Conservation (phyloP, 139 green algal species). For the Closterium sp. region DNA sequence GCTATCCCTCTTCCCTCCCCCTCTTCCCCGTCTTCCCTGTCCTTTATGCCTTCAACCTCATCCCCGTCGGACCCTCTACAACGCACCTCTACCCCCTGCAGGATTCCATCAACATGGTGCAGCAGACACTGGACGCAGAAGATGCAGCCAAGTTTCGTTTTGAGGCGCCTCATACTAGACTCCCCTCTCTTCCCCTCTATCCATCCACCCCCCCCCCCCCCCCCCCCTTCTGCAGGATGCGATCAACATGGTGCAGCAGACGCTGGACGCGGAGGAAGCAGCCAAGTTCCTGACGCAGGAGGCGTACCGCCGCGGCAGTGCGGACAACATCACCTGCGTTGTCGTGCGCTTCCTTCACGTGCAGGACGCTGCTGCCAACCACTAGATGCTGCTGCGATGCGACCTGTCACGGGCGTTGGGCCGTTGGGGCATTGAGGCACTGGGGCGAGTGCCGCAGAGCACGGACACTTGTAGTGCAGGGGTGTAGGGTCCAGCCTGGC, state of each 20-base stretch:
- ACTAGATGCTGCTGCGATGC: conserved; percentile 3
- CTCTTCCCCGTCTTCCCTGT: too few relatives aligned
- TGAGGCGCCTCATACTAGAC: too few relatives aligned
- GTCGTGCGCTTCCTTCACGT: conserved; percentile 49
- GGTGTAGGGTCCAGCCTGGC: not conserved
- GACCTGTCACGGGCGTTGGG: too few relatives aligned
- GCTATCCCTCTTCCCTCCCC: too few relatives aligned
- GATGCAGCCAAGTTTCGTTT: conserved; percentile 37
- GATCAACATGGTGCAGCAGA: conserved; percentile 44
- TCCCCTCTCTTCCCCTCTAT: not conserved
- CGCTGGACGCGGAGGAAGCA: conserved; percentile 41
- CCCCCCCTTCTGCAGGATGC: conserved; percentile 33
- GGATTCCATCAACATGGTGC: conserved; percentile 47
- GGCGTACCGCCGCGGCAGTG: conserved; percentile 42
- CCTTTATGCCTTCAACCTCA: too few relatives aligned
- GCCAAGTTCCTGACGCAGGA: conserved; percentile 47
- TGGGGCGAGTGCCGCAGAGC: not conserved
- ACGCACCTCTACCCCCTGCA: too few relatives aligned
- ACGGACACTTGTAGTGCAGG: too few relatives aligned
- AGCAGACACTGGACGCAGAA: conserved; percentile 29
- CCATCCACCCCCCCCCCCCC: not conserved
- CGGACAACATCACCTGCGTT: conserved; percentile 55
- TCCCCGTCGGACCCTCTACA: too few relatives aligned
- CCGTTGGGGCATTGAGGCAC: too few relatives aligned
- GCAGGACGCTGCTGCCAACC: not conserved